Base-by-base conservation (phyloP, 106 monocot species). In the Xerophyta viscosa region DNA sequence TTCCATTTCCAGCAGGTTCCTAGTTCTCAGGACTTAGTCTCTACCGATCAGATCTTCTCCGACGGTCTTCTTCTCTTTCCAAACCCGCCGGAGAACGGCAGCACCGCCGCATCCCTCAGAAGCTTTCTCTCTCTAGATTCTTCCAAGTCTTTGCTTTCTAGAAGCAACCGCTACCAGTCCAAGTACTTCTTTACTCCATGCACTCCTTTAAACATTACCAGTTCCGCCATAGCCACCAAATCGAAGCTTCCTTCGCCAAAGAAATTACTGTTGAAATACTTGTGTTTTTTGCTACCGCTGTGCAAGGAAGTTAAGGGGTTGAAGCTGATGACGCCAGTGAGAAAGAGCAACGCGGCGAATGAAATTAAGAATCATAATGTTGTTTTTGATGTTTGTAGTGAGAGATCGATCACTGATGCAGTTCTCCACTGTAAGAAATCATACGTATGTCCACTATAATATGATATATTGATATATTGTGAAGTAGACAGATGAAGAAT, bases 211-310 rank as follows among this genome's bases (percentile, higher is more conserved):
- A 22, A 57, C 20, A 8, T 23, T 0, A 11, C n/a, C 13, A 12
- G 29, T 39, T 8, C 39, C 15, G 10, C 6, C 39, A 8, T 12
- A 15, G 15, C 13, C 6, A 39, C 39, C 15, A 36, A 31, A 12
- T 4, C 1, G 36, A 61, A 43, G 67, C 8, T 48, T 6, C 21
- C 36, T 39, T 52, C 52, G 42, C 59, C 75, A 14, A 68, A 58
- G 75, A 75, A 68, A 52, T 41, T 68, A 18, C 24, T 75, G 20
- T 17, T 21, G 11, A 62, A 57, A 57, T 75, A 68, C 68, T 17
- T 75, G 50, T 58, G 41, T 29, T 68, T 75, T 25, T 57, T 75
- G n/a, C 9, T 64, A 18, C 75, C 75, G 3, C n/a, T 75, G 51
- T 63, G 26, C 23, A 63, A 52, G 63, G 68, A 58, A 45, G 63